phyloP scores from a whole-genome alignment of 225 moss, liverwort and hornwort species.

The Thuidium tamariscinum region DNA sequence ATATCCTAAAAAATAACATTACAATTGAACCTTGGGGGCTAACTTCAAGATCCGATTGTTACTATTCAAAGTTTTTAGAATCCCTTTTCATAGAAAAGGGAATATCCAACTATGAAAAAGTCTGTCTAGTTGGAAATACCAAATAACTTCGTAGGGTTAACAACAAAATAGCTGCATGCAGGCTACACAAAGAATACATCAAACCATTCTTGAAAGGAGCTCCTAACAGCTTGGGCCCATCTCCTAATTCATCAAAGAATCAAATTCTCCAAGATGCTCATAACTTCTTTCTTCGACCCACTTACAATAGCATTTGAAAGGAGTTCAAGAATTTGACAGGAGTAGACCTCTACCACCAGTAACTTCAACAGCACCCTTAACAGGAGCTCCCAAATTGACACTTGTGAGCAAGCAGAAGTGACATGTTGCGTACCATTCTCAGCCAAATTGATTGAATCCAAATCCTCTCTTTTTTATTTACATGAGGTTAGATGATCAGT shows the following conservation, averaged over 20 bases:
- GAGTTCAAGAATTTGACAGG: background rate
- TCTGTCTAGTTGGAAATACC: background rate
- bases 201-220: background rate
- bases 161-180: background rate
- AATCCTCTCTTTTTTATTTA: background rate
- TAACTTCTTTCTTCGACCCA: background rate
- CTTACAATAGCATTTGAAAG: no score
- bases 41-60: background rate
- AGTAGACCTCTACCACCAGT: background rate
- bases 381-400: background rate
- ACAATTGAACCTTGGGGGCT: background rate
- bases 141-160: background rate
- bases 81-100: no score
- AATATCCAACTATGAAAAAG: background rate
- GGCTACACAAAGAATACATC: background rate
- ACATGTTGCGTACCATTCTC: background rate
- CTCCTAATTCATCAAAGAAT: background rate
- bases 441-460: background rate
- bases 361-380: background rate
- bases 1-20: background rate
- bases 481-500: background rate
- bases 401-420: background rate
- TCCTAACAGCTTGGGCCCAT: background rate
- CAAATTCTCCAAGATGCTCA: background rate
- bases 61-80: no score